A percentile compares a stretch with the other conserved stretches of the same genome.
These are phyloP conservation scores for Nannizzia gypsea DNA, from an alignment of 2,329 filamentous ascomycete genomes.

Conservation along the genomic window DNA sequence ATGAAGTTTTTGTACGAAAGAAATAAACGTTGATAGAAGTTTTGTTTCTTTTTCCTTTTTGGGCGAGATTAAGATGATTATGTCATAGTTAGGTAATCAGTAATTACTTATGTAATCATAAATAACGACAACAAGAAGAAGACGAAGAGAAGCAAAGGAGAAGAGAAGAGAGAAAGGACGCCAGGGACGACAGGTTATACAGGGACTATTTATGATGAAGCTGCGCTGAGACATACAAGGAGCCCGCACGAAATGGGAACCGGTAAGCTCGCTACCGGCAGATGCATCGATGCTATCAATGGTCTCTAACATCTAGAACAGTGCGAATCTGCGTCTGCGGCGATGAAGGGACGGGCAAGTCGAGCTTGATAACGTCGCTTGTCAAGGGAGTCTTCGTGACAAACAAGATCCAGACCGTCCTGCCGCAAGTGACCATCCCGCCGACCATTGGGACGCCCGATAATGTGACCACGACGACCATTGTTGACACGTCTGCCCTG, in stretches of 20 bases:
- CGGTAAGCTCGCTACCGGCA: slow-evolving; percentile 6
- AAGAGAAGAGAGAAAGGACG: neutral
- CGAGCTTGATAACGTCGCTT: slow-evolving; percentile 82
- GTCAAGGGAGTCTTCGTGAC: slow-evolving; percentile 96
- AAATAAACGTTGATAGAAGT: neutral
- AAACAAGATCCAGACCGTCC: slow-evolving; percentile 85
- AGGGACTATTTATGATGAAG: neutral
- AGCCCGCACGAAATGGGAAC: slow-evolving; percentile 8
- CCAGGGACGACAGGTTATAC: neutral
- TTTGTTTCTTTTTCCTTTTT: too few relatives aligned
- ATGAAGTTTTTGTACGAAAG: neutral
- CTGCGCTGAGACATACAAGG: neutral
- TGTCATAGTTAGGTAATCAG: too few relatives aligned
- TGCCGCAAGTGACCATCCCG: slow-evolving; percentile 90
- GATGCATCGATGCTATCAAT: neutral
- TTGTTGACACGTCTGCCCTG: slow-evolving; percentile 91
- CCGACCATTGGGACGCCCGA: slow-evolving; percentile 87
- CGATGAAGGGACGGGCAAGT: slow-evolving; percentile 91
- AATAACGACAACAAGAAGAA: neutral
- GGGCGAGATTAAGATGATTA: neutral
- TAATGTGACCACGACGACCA: slow-evolving; percentile 83
- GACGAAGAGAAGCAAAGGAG: neutral
- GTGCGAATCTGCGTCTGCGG: slow-evolving; percentile 94
- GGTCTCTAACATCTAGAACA: slow-evolving; percentile 19
- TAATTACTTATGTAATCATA: neutral